Percentiles rank a stretch among this genome's conserved stretches.
Conservation (phyloP, 495 filamentous ascomycete species). For the Evansstolkia leycettana region DNA sequence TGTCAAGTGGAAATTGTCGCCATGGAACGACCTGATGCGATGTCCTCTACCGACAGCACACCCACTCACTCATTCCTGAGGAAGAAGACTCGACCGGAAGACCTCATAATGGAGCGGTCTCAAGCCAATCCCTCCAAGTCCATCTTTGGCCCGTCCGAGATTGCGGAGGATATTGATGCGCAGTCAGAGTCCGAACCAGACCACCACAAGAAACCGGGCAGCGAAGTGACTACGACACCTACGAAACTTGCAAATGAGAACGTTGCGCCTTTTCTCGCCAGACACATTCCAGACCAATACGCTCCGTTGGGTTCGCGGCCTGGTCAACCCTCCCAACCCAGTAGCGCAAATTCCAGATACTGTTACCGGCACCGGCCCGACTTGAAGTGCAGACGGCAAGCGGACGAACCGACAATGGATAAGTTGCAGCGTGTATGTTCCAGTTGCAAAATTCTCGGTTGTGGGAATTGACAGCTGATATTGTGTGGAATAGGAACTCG, state of each 20-base stretch:
- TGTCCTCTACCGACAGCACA: no score
- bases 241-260: constrained; percentile 38
- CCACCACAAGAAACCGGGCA: constrained; percentile 10
- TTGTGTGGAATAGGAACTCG: constrained; percentile 49
- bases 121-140: constrained; percentile 8
- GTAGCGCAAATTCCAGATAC: constrained; percentile 64
- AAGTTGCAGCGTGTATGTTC: constrained; percentile 68
- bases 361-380: constrained; percentile 95
- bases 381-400: constrained; percentile 81
- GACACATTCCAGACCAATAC: constrained; percentile 77
- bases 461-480: constrained; percentile 4
- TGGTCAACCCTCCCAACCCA: constrained; percentile 18
- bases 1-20: no score
- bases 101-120: constrained; percentile 1
- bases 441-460: constrained; percentile 1
- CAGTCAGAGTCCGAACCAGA: constrained; percentile 14
- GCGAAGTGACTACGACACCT: constrained; percentile 17
- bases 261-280: constrained; percentile 71
- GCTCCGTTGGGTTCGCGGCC: constrained; percentile 44
- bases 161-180: constrained; percentile 4
- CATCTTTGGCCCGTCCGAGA: constrained; percentile 10
- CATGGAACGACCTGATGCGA: no score
- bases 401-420: constrained; percentile 91
- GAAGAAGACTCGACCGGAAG: constrained; percentile 1
- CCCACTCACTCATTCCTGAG: neutral